phyloP scores from a whole-genome alignment of 495 filamentous ascomycete genomes.

The Hypoxylon subgilvum region DNA sequence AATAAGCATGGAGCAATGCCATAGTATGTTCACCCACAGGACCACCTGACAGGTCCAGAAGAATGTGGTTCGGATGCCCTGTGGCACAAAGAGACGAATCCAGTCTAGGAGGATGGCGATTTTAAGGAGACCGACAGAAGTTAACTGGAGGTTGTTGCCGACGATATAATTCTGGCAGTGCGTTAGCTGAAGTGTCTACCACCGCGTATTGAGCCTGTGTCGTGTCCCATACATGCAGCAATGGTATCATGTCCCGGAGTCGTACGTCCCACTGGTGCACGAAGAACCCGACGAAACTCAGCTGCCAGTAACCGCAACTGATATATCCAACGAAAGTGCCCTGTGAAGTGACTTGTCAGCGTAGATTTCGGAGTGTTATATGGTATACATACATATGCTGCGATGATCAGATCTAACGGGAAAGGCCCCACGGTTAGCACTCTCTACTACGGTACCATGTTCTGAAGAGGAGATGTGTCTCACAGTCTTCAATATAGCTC shows the following conservation, averaged over 20 bases:
- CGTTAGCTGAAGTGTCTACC: too few species aligned
- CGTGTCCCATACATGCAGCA: neutral
- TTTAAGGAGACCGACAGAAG: neutral
- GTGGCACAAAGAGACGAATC: conserved; percentile 1
- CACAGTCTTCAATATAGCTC: neutral
- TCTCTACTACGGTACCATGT: too few species aligned
- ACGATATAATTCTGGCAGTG: too few species aligned
- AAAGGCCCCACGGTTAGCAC: neutral
- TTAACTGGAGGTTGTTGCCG: neutral
- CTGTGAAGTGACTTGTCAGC: neutral
- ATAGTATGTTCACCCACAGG: neutral
- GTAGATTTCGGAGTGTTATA: neutral
- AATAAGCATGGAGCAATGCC: conserved; percentile 16
- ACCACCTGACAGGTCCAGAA: neutral
- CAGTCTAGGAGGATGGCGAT: neutral
- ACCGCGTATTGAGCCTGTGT: too few species aligned
- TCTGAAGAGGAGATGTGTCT: neutral
- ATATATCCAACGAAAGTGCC: neutral
- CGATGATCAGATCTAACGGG: neutral
- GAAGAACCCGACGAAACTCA: neutral
- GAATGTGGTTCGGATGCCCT: neutral
- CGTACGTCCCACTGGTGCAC: conserved; percentile 6
- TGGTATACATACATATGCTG: neutral
- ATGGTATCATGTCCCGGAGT: neutral
- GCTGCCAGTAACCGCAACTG: too few species aligned